Base-by-base conservation (phyloP, 169 alveolate genomes). In the Sarcocystis neurona region DNA sequence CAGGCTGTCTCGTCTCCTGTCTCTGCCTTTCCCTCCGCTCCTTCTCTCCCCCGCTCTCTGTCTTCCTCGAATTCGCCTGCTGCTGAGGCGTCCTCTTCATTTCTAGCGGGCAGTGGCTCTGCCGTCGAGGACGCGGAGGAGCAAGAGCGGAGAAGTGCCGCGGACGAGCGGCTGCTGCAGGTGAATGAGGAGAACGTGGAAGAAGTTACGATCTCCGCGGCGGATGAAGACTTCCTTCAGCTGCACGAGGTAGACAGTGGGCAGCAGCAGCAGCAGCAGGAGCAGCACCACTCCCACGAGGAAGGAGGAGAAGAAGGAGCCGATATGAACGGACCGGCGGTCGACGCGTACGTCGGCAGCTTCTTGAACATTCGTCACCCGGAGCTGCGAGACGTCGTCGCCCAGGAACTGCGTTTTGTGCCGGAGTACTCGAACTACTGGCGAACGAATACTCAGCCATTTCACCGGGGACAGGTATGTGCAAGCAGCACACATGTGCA, bases 391-490 rank as follows among this genome's bases (percentile, higher is more conserved):
- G 60, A 82, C 58, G 90, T 70, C 41, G 77, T 93, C 66, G 89
- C 87, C 60, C 88, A 91, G 32, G 92, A 93, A 47, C 88, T 93
- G 58, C 87, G 70, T 41, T 93, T 82, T 79, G 87, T 93, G 37
- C 95, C 95, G 20, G 95, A 93, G 66, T 92, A 93, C 79, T 82
- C 95, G 8, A 93, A 93, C 77, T 91, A 92, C 89, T 89, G 89
- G 88, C 70, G 91, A 58, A 89, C 66, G 46, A 93, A 93, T 78
- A 91, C 95, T 32, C 95, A 93, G 50, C 92, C 94, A 30, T 88
- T 91, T 74, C 92, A 91, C 66, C 68, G 95, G 68, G 95, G 94
- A 0, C 95, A 93, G 90, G 92, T 88, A 30, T 12, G 78, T 27
- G 18, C 48, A 8, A 10, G 5, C 75, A 20, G 41, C 46, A 79